phyloP scores from a whole-genome alignment of 306 rosid genomes.

The Ceratonia siliqua region DNA sequence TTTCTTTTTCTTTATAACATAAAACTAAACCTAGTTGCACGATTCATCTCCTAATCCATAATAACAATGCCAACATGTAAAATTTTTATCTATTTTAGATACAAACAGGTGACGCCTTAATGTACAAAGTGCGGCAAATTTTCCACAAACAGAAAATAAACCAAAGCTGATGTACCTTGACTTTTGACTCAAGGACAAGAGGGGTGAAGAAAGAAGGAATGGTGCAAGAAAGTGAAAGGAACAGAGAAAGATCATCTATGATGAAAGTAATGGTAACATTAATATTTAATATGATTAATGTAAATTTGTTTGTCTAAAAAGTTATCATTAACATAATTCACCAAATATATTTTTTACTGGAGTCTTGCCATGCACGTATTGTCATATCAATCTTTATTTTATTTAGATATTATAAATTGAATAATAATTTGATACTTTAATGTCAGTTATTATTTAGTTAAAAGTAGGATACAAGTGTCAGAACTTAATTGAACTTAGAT shows the following conservation, averaged over 20 bases:
- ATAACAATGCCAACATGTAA: background rate
- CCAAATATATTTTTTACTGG: background rate
- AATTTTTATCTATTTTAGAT: background rate
- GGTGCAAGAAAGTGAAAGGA: background rate
- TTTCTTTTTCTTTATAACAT: background rate
- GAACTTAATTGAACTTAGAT: background rate
- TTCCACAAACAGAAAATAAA: background rate
- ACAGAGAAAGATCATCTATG: background rate
- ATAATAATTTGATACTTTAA: background rate
- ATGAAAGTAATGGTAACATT: background rate
- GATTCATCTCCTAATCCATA: background rate
- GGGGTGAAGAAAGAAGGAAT: background rate
- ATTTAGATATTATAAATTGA: no score
- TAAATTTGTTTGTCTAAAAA: background rate
- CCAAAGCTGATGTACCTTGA: no score
- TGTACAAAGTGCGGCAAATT: background rate
- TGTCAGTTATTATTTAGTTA: background rate
- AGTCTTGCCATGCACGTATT: background rate
- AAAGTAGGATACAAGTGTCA: background rate
- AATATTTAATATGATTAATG: background rate
- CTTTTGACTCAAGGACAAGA: no score
- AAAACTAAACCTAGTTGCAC: background rate
- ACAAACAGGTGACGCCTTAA: background rate
- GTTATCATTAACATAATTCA: background rate
- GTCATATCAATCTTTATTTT: background rate